phyloP scores from a whole-genome alignment of 2,329 filamentous ascomycete genomes.

The Pseudopyricularia javanii region DNA sequence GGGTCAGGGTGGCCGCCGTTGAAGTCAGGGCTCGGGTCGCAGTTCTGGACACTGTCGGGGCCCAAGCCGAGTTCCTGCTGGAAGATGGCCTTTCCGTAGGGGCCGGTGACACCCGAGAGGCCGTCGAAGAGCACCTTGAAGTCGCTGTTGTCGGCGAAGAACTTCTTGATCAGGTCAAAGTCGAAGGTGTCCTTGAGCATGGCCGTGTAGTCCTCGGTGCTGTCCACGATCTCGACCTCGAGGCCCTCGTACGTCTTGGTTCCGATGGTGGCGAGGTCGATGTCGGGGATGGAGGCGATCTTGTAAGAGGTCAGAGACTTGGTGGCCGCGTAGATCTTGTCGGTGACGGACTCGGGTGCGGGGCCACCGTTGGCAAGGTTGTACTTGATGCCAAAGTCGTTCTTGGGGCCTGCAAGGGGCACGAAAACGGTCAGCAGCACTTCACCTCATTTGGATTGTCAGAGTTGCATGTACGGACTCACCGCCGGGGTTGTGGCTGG shows the following conservation, averaged over 20 bases:
- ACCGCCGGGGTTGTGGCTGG: conserved; percentile 97
- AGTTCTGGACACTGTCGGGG: conserved; percentile 69
- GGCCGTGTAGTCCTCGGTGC: conserved; percentile 77
- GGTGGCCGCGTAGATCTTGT: conserved; percentile 91
- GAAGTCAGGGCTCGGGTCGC: conserved; percentile 84
- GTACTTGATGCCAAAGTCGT: conserved; percentile 99
- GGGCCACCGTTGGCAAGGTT: conserved; percentile 94
- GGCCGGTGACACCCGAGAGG: conserved; percentile 86
- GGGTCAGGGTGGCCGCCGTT: conserved; percentile 95
- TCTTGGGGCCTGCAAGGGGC: conserved; percentile 55
- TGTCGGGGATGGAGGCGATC: conserved; percentile 71
- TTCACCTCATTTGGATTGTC: neutral
- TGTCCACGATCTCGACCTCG: conserved; percentile 93
- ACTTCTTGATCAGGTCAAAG: conserved; percentile 89
- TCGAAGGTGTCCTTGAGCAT: conserved; percentile 99
- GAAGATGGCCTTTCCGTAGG: conserved; percentile 91
- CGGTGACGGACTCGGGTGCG: conserved; percentile 89
- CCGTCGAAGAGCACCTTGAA: conserved; percentile 98
- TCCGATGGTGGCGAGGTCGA: conserved; percentile 76
- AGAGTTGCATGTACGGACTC: conserved; percentile 19
- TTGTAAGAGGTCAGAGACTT: conserved; percentile 90
- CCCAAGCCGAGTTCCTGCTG: conserved; percentile 82
- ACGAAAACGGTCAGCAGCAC: neutral
- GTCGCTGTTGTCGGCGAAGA: conserved; percentile 74
- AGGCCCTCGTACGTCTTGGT: conserved; percentile 72